A percentile compares a stretch with the other conserved stretches of the same genome.
These are phyloP conservation scores for Phytophthora pseudosyringae DNA, from an alignment of 352 stramenopile species.

Conservation along the genomic window DNA sequence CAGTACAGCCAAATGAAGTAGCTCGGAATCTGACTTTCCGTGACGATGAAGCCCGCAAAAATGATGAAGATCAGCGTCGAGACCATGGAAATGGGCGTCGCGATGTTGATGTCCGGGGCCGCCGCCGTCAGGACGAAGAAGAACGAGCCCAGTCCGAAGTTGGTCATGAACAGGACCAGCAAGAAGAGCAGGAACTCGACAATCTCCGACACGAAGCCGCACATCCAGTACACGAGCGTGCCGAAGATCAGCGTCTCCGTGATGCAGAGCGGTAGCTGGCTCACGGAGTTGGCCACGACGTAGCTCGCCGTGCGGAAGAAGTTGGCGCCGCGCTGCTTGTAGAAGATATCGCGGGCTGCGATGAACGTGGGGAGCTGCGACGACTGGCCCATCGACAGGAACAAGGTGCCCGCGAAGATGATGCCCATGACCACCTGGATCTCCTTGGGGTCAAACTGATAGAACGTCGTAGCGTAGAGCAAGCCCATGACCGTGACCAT, in stretches of 20 bases:
- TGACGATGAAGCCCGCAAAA: constrained; percentile 61
- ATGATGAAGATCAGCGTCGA: constrained; percentile 55
- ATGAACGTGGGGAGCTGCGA: no score
- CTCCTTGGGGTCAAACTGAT: constrained; percentile 35
- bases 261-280: constrained; percentile 41
- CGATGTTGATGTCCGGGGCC: constrained; percentile 42
- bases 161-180: constrained; percentile 41
- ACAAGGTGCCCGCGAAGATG: constrained; percentile 76
- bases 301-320: constrained; percentile 45
- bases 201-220: constrained; percentile 47
- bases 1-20: constrained; percentile 29
- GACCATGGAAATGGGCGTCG: constrained; percentile 51
- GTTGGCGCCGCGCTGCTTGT: no score
- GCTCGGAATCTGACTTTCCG: constrained; percentile 51
- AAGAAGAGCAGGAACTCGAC: constrained; percentile 46
- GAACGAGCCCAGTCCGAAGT: constrained; percentile 53
- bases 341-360: no score
- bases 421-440: constrained; percentile 71
- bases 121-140: constrained; percentile 58
- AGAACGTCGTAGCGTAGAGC: constrained; percentile 46
- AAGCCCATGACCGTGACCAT: constrained; percentile 56
- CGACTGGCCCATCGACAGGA: constrained; percentile 26
- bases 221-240: constrained; percentile 80
- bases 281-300: constrained; percentile 47
- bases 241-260: constrained; percentile 72